A percentile compares a stretch with the other conserved stretches of the same genome.
Evolutionary conservation across 306 rosid genomes (phyloP).

Genomic region (Vicia villosa): DNA sequence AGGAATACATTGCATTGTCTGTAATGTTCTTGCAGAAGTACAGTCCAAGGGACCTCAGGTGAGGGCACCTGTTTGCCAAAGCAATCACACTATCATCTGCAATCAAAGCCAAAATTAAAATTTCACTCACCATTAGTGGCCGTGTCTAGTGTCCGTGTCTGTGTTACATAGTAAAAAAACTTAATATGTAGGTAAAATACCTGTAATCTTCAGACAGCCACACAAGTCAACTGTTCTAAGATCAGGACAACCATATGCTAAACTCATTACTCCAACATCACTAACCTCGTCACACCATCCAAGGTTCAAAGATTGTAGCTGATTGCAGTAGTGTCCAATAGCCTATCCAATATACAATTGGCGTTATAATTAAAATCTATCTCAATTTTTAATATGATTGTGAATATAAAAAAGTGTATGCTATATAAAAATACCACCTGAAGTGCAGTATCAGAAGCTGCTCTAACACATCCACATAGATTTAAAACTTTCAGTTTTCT

Average conservation of each 20-base stretch:
- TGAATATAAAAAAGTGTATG: background rate
- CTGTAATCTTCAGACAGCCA: slow-evolving; percentile 85
- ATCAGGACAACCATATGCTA: slow-evolving; percentile 92
- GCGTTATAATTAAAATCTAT: slow-evolving; percentile 19
- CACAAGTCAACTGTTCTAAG: slow-evolving; percentile 80
- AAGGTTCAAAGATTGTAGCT: slow-evolving; percentile 76
- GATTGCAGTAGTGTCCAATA: slow-evolving; percentile 73
- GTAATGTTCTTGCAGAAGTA: slow-evolving; percentile 95
- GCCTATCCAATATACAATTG: slow-evolving; percentile 55
- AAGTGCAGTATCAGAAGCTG: slow-evolving; percentile 84
- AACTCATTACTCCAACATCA: slow-evolving; percentile 83
- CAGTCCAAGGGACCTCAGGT: slow-evolving; percentile 80
- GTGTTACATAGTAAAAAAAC: background rate
- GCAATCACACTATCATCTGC: slow-evolving; percentile 97
- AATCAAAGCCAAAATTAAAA: slow-evolving; percentile 21
- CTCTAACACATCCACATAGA: slow-evolving; percentile 83
- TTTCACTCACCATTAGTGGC: background rate
- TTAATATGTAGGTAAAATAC: slow-evolving; percentile 40
- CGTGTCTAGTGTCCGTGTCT: background rate
- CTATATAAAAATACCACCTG: slow-evolving; percentile 52
- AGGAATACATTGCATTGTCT: slow-evolving; percentile 89
- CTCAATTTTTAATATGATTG: slow-evolving; percentile 2
- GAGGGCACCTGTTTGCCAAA: slow-evolving; percentile 75
- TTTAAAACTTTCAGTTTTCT: slow-evolving; percentile 67
- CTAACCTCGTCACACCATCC: slow-evolving; percentile 92